Evolutionary conservation across 2,329 filamentous ascomycete genomes (phyloP), one percentile per base, ranked within the genome.

Genomic region (Fusarium palustre): DNA sequence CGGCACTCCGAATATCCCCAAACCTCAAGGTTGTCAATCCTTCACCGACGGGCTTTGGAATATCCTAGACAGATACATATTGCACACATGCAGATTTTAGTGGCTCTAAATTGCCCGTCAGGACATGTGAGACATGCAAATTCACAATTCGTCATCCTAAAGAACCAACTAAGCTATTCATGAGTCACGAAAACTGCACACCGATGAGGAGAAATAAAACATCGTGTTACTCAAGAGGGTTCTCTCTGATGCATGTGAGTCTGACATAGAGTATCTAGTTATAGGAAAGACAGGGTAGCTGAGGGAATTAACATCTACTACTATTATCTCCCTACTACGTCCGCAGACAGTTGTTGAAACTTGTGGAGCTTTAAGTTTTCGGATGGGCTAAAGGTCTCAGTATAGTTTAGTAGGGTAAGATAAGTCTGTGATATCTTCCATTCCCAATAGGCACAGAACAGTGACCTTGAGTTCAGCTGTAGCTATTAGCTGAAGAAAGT

Each of bases 21-120:
- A 45, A 13, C 42, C 24, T 41, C 25, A 30, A 53, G 49, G 34
- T 53, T 42, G 49, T 42, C 36, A n/a, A 53, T 53, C 36, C 48
- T 39, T 31, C 36, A 36, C 49, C 49, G 49, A 42, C 25, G n/a
- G 49, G 15, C 36, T 18, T 53, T 6, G 15, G 12, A 33, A 24
- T 31, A 22, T 52, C n/a, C 34, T 30, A 30, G 25, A 28, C 11
- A 43, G 28, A 34, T 18, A 18, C 33, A 10, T 9, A 18, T 30
- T 20, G 4, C 43, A 30, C 43, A 20, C 43, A 46, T 45, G 25
- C 25, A 43, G 9, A 24, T 12, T 20, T n/a, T 15, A 50, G 24
- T 50, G 48, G 34, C 25, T 52, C 33, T 39, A 34, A 24, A 38
- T 45, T 28, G 24, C 33, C 15, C 30, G 15, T 11, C 22, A 24